A percentile compares a stretch with the other conserved stretches of the same genome.
Evolutionary conservation across 192 early-diverging fungal genomes (phyloP).

Genomic region (Coemansia sp.): DNA sequence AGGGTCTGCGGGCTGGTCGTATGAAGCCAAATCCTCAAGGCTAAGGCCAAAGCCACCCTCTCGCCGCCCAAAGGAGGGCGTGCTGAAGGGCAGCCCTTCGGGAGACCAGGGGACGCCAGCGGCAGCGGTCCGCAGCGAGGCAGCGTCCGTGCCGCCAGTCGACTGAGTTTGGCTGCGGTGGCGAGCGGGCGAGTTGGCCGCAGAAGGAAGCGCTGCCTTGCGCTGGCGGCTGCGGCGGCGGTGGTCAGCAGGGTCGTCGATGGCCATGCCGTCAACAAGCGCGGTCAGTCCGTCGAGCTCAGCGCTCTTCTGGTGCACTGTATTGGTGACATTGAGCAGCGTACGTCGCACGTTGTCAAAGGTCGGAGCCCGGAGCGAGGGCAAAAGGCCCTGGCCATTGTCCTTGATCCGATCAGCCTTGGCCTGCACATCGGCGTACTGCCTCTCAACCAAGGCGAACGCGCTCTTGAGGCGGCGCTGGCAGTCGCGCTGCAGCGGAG

Average conservation of each 20-base stretch:
- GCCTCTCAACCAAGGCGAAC: slow-evolving; percentile 15
- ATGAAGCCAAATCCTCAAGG: slow-evolving; percentile 25
- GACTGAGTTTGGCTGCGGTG: neutral
- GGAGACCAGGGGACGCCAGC: slow-evolving; percentile 50
- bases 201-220: neutral
- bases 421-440: slow-evolving; percentile 14
- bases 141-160: neutral
- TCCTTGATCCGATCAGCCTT: slow-evolving; percentile 19
- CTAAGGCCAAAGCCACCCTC: slow-evolving; percentile 38
- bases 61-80: slow-evolving; percentile 7
- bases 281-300: slow-evolving; percentile 51
- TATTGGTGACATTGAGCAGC: slow-evolving; percentile 43
- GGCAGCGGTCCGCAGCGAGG: slow-evolving; percentile 24
- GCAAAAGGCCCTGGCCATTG: slow-evolving; percentile 14
- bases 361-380: slow-evolving; percentile 29
- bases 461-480: slow-evolving; percentile 34
- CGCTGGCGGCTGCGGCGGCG: neutral
- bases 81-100: slow-evolving; percentile 14
- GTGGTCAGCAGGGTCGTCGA: neutral
- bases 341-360: slow-evolving; percentile 55
- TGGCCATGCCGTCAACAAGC: slow-evolving; percentile 20
- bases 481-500: slow-evolving; percentile 47
- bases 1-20: neutral
- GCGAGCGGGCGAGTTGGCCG: neutral
- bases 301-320: slow-evolving; percentile 46